These are phyloP conservation scores for Hymenoscyphus infarciens DNA, from an alignment of 2,329 filamentous ascomycete species.

Conservation along the genomic window DNA sequence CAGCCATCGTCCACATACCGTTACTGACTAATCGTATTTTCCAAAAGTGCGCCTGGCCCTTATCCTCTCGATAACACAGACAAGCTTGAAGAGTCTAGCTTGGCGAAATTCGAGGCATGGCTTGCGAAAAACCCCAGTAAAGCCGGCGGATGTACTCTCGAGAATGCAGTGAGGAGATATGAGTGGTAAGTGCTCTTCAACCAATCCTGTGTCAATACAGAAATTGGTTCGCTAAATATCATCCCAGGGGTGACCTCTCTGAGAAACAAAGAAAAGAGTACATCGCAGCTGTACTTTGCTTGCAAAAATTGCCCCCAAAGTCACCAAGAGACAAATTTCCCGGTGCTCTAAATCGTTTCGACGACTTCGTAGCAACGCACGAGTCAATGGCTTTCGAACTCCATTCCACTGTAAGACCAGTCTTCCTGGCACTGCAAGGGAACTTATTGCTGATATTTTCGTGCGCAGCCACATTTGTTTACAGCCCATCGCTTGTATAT, in stretches of 20 bases:
- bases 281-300: conserved; percentile 23
- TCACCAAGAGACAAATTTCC: conserved; percentile 32
- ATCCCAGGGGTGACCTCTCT: conserved; percentile 19
- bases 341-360: conserved; percentile 37
- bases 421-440: too few relatives aligned
- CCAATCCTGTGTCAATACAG: background rate
- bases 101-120: conserved; percentile 12
- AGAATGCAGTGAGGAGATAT: conserved; percentile 37
- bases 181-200: conserved; percentile 38
- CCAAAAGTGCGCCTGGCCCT: background rate
- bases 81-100: conserved; percentile 11
- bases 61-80: conserved; percentile 15
- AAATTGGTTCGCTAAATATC: background rate
- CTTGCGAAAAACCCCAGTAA: conserved; percentile 9
- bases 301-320: conserved; percentile 34
- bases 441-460: too few relatives aligned
- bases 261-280: conserved; percentile 29
- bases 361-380: conserved; percentile 39
- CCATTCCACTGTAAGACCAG: conserved; percentile 19
- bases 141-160: conserved; percentile 10
- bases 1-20: background rate
- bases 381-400: conserved; percentile 32
- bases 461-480: conserved; percentile 8
- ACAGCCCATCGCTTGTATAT: conserved; percentile 19
- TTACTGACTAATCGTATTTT: too few relatives aligned